Conservation (phyloP, 1,284 basidiomycete genomes). For the Rhodotorula sp. region DNA sequence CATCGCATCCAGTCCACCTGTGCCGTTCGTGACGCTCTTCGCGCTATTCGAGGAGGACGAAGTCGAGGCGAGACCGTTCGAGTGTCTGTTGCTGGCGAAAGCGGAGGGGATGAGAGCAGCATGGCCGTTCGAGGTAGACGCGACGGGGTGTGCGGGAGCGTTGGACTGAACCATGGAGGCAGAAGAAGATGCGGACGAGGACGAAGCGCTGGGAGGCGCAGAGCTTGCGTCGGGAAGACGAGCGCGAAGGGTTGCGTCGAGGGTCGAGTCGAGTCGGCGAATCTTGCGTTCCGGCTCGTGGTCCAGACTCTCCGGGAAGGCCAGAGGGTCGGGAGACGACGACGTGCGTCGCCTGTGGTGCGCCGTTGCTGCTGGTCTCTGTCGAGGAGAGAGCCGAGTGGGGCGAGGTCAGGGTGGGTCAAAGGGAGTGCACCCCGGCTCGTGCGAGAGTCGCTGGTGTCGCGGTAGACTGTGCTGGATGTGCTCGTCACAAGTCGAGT, state of each 20-base stretch:
- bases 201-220: background rate
- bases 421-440: background rate
- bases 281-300: background rate
- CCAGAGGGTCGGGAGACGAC: background rate
- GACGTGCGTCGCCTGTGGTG: background rate
- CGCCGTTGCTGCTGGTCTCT: background rate
- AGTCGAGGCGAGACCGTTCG: background rate
- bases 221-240: no score
- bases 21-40: background rate
- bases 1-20: conserved; percentile 11
- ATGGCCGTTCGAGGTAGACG: conserved; percentile 8
- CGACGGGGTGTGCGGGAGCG: background rate
- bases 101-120: conserved; percentile 1
- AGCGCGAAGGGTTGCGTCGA: no score
- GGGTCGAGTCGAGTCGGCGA: no score
- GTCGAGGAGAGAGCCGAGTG: background rate
- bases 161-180: background rate
- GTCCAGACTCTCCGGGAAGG: background rate
- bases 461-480: no score
- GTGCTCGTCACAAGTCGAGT: no score
- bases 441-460: no score
- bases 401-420: background rate
- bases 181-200: background rate
- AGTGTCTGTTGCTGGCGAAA: conserved; percentile 3
- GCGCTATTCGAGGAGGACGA: no score